These are phyloP conservation scores for Colletotrichum liaoningense DNA, from an alignment of 2,329 filamentous ascomycete genomes.

Conservation along the genomic window DNA sequence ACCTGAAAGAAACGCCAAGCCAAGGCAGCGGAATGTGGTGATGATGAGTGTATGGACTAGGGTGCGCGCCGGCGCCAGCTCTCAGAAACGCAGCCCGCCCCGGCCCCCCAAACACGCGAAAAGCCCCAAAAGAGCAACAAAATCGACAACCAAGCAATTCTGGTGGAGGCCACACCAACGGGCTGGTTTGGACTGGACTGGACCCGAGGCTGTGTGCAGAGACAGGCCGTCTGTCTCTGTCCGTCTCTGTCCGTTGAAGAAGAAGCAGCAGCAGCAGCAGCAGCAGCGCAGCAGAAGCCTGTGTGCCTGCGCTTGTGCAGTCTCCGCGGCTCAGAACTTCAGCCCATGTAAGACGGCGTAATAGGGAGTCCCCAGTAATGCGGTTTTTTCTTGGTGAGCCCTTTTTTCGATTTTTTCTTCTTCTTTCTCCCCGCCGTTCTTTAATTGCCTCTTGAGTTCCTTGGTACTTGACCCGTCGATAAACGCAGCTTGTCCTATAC, in stretches of 20 bases:
- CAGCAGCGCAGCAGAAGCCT: not conserved
- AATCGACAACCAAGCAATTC: not conserved
- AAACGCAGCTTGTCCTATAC: conserved; percentile 5
- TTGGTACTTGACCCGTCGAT: not conserved
- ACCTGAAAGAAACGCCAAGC: not conserved
- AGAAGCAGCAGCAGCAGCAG: no score
- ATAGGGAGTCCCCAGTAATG: not conserved
- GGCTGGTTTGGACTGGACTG: conserved; percentile 13
- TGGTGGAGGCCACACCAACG: not conserved
- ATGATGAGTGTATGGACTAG: not conserved
- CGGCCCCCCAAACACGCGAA: not conserved
- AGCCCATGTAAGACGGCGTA: not conserved
- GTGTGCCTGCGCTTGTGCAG: not conserved
- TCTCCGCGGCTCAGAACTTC: not conserved
- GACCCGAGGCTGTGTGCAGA: conserved; percentile 11
- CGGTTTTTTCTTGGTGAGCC: not conserved
- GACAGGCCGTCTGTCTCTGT: not conserved
- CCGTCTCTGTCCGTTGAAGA: conserved; percentile 1
- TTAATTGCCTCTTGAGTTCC: not conserved
- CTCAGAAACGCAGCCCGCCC: not conserved
- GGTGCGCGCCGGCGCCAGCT: no score
- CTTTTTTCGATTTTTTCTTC: not conserved
- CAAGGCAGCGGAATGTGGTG: not conserved
- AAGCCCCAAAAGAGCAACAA: not conserved
- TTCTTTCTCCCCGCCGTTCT: not conserved